Evolutionary conservation across 2,329 filamentous ascomycete genomes (phyloP).

Genomic region (Plectosphaerella cucumerina): DNA sequence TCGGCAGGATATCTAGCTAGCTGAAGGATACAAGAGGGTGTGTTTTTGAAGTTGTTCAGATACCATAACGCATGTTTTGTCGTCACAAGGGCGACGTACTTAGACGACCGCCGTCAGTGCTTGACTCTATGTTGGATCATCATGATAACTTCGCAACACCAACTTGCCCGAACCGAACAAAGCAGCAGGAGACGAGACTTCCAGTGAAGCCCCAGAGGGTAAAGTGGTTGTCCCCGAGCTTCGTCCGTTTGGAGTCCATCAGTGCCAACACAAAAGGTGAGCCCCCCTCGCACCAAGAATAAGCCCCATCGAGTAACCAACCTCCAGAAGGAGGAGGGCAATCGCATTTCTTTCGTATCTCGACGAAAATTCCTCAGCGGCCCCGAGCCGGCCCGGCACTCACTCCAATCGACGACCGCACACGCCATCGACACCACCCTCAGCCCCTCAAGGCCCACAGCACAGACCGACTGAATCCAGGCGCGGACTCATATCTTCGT

Average conservation of each 20-base stretch:
- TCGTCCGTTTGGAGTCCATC: neutral
- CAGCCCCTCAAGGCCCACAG: conserved; percentile 10
- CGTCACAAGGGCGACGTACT: conserved; percentile 16
- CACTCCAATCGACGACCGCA: conserved; percentile 21
- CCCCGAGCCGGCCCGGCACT: conserved; percentile 19
- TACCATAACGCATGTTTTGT: conserved; percentile 40
- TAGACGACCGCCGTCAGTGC: conserved; percentile 65
- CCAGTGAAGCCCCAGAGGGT: conserved; percentile 36
- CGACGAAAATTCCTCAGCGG: conserved; percentile 75
- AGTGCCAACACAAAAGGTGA: conserved; percentile 24
- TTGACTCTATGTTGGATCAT: conserved; percentile 99
- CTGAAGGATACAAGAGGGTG: too few relatives aligned
- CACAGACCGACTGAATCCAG: conserved; percentile 19
- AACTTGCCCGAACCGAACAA: neutral
- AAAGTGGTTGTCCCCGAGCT: neutral
- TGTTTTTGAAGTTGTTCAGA: conserved; percentile 33
- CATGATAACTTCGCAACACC: conserved; percentile 40
- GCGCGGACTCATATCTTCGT: conserved; percentile 89
- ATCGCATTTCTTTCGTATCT: conserved; percentile 98
- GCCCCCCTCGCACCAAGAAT: conserved; percentile 98
- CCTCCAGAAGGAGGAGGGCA: conserved; percentile 52
- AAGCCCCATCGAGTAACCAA: conserved; percentile 99
- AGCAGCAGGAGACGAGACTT: conserved; percentile 25
- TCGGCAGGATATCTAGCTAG: too few relatives aligned
- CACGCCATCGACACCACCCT: conserved; percentile 17